Percentiles rank a stretch among this genome's conserved stretches.
Conservation (phyloP, 2,329 filamentous ascomycete genomes). For the Exserohilum turcica region DNA sequence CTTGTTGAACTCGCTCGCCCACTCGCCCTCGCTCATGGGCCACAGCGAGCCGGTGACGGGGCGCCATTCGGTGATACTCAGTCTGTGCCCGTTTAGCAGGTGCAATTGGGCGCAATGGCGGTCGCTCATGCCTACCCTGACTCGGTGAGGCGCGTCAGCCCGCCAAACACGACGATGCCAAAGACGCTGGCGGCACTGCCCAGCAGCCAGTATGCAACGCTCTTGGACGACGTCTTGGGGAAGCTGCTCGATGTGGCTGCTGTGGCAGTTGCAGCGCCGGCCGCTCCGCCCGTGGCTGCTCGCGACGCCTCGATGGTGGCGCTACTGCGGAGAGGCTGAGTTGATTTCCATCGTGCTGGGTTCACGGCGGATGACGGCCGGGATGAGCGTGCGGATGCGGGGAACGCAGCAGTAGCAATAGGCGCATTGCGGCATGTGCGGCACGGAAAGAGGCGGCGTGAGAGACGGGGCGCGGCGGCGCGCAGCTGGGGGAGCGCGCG, state of each 20-base stretch:
- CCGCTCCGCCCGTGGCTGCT: slow-evolving; percentile 17
- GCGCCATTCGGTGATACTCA: slow-evolving; percentile 98
- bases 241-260: slow-evolving; percentile 46
- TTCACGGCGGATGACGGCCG: slow-evolving; percentile 36
- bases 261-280: slow-evolving; percentile 18
- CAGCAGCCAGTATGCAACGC: slow-evolving; percentile 89
- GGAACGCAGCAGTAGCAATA: slow-evolving; percentile 26
- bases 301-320: slow-evolving; percentile 23
- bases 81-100: slow-evolving; percentile 55
- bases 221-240: slow-evolving; percentile 70
- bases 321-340: slow-evolving; percentile 35
- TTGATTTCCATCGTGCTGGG: slow-evolving; percentile 44
- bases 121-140: slow-evolving; percentile 70
- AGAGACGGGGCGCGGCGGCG: slow-evolving; percentile 46
- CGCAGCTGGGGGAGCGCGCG: slow-evolving; percentile 46
- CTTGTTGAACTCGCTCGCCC: slow-evolving; percentile 91
- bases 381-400: slow-evolving; percentile 22
- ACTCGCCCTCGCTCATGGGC: slow-evolving; percentile 76
- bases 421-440: slow-evolving; percentile 39
- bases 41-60: slow-evolving; percentile 92
- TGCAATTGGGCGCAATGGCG: neutral
- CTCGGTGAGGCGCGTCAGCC: slow-evolving; percentile 90
- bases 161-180: slow-evolving; percentile 94
- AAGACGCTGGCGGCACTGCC: slow-evolving; percentile 93
- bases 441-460: slow-evolving; percentile 43